Evolutionary conservation across 2,329 filamentous ascomycete genomes (phyloP).

Genomic region (Claviceps pusilla): DNA sequence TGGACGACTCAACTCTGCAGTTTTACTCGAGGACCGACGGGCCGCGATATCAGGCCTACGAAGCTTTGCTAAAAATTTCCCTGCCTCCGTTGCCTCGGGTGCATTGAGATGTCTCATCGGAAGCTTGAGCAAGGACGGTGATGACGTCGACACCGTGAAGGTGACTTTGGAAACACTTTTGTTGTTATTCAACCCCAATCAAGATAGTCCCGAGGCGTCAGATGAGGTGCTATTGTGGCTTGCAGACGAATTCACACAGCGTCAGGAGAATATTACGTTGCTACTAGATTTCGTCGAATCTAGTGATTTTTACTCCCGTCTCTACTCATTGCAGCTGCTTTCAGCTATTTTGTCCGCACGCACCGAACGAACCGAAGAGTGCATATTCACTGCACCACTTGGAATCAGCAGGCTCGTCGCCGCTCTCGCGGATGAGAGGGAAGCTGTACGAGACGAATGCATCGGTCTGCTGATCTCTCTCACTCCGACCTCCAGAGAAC

Average conservation of each 20-base stretch:
- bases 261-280: constrained; percentile 88
- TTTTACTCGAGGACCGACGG: constrained; percentile 82
- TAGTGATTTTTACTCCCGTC: constrained; percentile 73
- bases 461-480: constrained; percentile 77
- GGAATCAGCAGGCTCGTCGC: constrained; percentile 78
- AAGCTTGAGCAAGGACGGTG: constrained; percentile 70
- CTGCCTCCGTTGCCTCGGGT: constrained; percentile 86
- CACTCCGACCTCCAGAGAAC: constrained; percentile 70
- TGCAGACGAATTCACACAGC: constrained; percentile 93
- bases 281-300: constrained; percentile 81
- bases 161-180: constrained; percentile 87
- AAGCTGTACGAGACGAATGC: constrained; percentile 77
- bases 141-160: constrained; percentile 94
- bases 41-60: constrained; percentile 84
- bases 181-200: constrained; percentile 69
- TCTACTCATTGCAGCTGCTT: constrained; percentile 83
- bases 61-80: constrained; percentile 93
- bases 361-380: constrained; percentile 86
- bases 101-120: constrained; percentile 79
- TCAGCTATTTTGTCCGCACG: constrained; percentile 72
- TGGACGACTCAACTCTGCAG: constrained; percentile 73
- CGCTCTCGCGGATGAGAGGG: constrained; percentile 68
- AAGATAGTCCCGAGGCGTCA: constrained; percentile 72
- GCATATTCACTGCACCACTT: constrained; percentile 74
- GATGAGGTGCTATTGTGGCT: constrained; percentile 94